Evolutionary conservation across 2,329 filamentous ascomycete genomes (phyloP), one percentile per base, ranked within the genome.

Genomic region (Biscogniauxia mediterranea): DNA sequence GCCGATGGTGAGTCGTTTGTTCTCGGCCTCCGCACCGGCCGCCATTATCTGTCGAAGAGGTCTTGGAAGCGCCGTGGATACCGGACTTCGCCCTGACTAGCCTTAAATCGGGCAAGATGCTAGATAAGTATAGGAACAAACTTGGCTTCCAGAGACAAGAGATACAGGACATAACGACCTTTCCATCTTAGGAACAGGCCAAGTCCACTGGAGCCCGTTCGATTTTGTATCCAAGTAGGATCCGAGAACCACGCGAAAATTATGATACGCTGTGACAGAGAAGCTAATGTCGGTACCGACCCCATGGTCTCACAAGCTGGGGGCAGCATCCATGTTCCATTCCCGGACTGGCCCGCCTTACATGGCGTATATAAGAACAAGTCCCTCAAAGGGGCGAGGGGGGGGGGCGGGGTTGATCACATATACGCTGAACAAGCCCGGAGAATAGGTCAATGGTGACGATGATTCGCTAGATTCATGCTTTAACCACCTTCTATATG

Each of bases 1-100:
- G 42, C 69, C 70, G n/a, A 70, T 62, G 42, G 70, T 71, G 60
- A 71, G 62, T 54, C 66, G 65, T 32, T 70, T 62, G 54, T 69
- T 69, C 51, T 68, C 57, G 3, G 63, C 62, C 46, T 69, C 66
- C 32, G 58, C 59, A 21, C 60, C 58, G 53, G 50, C 25, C 58
- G 52, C 55, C 67, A 68, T 69, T 32, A 57, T 59, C 61, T 54
- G 52, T 52, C 52, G 32, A 42, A 38, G 49, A 53, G 53, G 49
- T 59, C 23, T n/a, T 46, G 38, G 38, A n/a, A 46, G 38, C 38
- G 5, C 11, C 15, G 38, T 46, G 17, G 38, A 46, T 46, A 46
- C 38, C 38, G 38, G 11, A 11, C 17, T 11, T 46, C 38, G 17
- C 7, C 17, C 38, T 15, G 6, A 2, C 11, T 46, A n/a, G 38